Evolutionary conservation across 371 early-diverging fungal genomes (phyloP).

Genomic region (Lichtheimia hyalospora): DNA sequence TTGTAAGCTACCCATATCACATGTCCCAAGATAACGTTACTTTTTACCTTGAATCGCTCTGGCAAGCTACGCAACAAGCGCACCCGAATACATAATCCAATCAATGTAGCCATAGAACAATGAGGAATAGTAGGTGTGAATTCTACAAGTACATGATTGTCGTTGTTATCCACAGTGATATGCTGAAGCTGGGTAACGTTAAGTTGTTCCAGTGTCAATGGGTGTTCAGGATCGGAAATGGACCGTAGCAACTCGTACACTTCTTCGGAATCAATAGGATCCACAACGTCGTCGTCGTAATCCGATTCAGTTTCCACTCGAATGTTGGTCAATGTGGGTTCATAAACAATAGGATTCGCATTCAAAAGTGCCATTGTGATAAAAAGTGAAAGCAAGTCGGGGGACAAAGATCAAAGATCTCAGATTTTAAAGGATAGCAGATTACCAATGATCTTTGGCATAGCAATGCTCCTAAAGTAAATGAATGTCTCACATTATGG

Average conservation of each 20-base stretch:
- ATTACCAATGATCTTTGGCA: neutral
- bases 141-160: slow-evolving; percentile 69
- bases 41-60: slow-evolving; percentile 80
- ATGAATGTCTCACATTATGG: too few relatives aligned
- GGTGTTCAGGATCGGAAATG: slow-evolving; percentile 99
- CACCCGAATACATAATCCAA: slow-evolving; percentile 97
- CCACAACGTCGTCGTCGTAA: slow-evolving; percentile 67
- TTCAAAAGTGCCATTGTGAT: slow-evolving; percentile 62
- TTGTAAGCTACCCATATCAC: neutral
- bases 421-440: too few relatives aligned
- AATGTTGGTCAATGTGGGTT: slow-evolving; percentile 46
- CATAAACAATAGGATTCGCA: slow-evolving; percentile 84
- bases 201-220: slow-evolving; percentile 93
- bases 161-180: slow-evolving; percentile 73
- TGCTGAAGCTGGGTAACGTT: slow-evolving; percentile 90
- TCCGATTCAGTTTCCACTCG: slow-evolving; percentile 60
- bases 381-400: neutral
- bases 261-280: slow-evolving; percentile 84
- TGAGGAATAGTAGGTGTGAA: slow-evolving; percentile 99
- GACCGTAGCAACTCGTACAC: slow-evolving; percentile 94
- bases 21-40: neutral
- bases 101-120: slow-evolving; percentile 99
- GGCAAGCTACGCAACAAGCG: slow-evolving; percentile 86
- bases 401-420: neutral
- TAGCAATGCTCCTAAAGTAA: too few relatives aligned